These are phyloP conservation scores for Tillandsia leiboldiana DNA, from an alignment of 176 grass and related monocot species.

Conservation along the genomic window DNA sequence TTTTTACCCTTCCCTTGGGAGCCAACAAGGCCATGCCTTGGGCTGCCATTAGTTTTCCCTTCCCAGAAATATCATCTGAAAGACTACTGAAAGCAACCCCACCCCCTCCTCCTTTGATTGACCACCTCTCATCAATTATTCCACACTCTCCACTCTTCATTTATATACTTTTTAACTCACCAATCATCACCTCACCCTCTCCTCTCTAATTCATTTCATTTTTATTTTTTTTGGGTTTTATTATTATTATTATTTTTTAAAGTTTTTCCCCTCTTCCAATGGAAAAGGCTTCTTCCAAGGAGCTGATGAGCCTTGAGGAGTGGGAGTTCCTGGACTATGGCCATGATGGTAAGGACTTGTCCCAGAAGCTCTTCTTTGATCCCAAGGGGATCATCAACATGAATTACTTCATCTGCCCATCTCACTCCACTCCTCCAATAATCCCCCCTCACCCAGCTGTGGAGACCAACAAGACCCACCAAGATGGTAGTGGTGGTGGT, in stretches of 20 bases:
- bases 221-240: no score
- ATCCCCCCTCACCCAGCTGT: background rate
- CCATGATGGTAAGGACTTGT: slow-evolving; percentile 20
- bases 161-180: no score
- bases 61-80: background rate
- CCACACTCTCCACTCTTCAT: no score
- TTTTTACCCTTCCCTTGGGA: background rate
- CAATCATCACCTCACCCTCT: background rate
- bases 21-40: background rate
- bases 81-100: background rate
- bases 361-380: slow-evolving; percentile 20
- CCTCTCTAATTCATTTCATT: no score
- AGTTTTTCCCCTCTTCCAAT: slow-evolving; percentile 15
- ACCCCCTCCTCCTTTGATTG: no score
- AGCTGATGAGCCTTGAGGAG: slow-evolving; percentile 52
- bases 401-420: slow-evolving; percentile 40
- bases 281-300: slow-evolving; percentile 24
- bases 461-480: no score
- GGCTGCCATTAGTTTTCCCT: background rate
- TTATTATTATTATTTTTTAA: background rate
- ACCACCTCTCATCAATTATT: no score
- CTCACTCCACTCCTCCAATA: slow-evolving; percentile 12
- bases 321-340: slow-evolving; percentile 67
- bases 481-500: no score
- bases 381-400: slow-evolving; percentile 38